Percentiles rank a stretch among this genome's conserved stretches.
Conservation (phyloP, 2,329 filamentous ascomycete species). For the Graphiopsis chlorocephala region DNA sequence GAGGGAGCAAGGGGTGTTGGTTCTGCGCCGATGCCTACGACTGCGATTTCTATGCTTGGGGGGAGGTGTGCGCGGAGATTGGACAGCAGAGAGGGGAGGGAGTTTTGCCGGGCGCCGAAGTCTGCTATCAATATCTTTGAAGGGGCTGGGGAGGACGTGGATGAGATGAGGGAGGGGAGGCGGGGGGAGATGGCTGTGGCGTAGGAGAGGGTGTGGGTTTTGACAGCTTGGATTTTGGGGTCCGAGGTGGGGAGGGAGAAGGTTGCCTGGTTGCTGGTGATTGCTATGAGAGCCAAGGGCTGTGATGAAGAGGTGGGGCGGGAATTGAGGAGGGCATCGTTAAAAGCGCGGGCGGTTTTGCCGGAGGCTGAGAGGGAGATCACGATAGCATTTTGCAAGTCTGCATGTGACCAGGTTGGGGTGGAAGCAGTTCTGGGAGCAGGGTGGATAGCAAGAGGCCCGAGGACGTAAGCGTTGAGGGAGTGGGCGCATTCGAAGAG, state of each 20-base stretch:
- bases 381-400: conserved; percentile 14
- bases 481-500: conserved; percentile 21
- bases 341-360: conserved; percentile 21
- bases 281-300: conserved; percentile 19
- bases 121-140: conserved; percentile 20
- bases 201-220: conserved; percentile 11
- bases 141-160: neutral
- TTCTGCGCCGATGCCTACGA: conserved; percentile 20
- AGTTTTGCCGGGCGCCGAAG: conserved; percentile 19
- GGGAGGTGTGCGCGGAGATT: neutral
- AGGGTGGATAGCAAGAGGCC: conserved; percentile 17
- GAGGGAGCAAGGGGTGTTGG: conserved; percentile 8
- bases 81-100: conserved; percentile 8
- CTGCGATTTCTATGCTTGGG: neutral
- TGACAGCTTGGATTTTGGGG: no score
- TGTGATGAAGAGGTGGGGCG: neutral
- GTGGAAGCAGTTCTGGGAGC: neutral
- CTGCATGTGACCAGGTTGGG: conserved; percentile 17
- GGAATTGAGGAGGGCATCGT: conserved; percentile 16
- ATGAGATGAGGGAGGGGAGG: conserved; percentile 4
- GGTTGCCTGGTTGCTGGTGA: conserved; percentile 12
- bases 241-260: neutral
- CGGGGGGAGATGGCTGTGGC: neutral
- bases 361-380: conserved; percentile 21
- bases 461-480: conserved; percentile 19